Evolutionary conservation across 805 yeast species (phyloP).

Genomic region (Henningerozyma blattae): DNA sequence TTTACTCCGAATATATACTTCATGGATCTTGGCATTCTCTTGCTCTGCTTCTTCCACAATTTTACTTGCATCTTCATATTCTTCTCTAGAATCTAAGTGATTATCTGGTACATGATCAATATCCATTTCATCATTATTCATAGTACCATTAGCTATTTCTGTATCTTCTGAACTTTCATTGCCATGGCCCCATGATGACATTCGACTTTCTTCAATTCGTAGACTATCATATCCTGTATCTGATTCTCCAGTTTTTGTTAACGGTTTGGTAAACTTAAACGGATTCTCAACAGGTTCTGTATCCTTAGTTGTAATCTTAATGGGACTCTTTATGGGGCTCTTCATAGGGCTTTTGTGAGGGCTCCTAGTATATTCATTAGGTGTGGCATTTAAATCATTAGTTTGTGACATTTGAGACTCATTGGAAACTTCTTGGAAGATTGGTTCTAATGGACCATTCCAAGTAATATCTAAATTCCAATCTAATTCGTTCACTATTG

Average conservation of each 20-base stretch:
- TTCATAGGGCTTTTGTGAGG: background rate
- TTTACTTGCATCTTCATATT: constrained; percentile 8
- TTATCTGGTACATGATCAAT: background rate
- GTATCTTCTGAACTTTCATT: background rate
- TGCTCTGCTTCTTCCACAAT: constrained; percentile 16
- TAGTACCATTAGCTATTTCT: no score
- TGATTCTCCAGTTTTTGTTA: background rate
- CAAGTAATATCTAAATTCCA: constrained; percentile 24
- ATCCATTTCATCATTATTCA: background rate
- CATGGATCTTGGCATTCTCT: constrained; percentile 17
- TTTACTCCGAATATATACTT: constrained; percentile 39
- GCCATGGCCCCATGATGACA: no score
- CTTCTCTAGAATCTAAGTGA: background rate
- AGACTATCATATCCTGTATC: no score
- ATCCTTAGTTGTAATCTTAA: no score
- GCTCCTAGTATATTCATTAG: no score
- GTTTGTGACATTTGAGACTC: background rate
- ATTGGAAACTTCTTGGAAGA: constrained; percentile 5
- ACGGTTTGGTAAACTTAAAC: no score
- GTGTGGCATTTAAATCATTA: background rate
- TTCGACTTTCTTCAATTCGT: no score
- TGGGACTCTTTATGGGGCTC: background rate
- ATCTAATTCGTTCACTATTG: constrained; percentile 21
- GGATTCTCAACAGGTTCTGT: background rate
- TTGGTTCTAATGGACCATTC: constrained; percentile 23